Evolutionary conservation across 2,329 filamentous ascomycete species (phyloP).

Genomic region (Celoporthe dispersa): DNA sequence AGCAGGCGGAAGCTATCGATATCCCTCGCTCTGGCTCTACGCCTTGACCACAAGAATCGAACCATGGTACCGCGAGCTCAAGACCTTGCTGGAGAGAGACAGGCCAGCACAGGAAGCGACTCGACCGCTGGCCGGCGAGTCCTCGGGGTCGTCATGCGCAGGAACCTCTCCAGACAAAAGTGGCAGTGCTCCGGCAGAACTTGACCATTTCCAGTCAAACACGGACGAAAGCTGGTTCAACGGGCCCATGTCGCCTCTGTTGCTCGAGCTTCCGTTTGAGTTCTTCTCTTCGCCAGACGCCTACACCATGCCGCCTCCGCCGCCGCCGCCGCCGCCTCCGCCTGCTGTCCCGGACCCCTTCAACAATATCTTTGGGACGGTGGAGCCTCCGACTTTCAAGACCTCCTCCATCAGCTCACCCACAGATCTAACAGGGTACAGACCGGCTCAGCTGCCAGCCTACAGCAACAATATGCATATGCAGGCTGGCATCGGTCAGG

Average conservation of each 20-base stretch:
- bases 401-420: background rate
- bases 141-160: background rate
- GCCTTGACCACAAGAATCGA: conserved; percentile 22
- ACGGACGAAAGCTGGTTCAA: background rate
- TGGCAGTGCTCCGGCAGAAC: background rate
- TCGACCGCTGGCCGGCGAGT: background rate
- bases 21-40: conserved; percentile 26
- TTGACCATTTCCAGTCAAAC: background rate
- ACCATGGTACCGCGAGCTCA: conserved; percentile 23
- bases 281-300: conserved; percentile 14
- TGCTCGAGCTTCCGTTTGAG: conserved; percentile 5
- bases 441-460: background rate
- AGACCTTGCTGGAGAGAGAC: conserved; percentile 15
- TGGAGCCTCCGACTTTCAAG: background rate
- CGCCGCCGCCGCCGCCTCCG: no score
- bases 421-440: background rate
- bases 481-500: background rate
- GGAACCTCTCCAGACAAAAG: background rate
- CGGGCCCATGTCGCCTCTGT: background rate
- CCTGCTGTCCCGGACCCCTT: conserved; percentile 1
- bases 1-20: conserved; percentile 15
- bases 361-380: background rate
- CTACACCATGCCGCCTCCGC: background rate
- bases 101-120: background rate
- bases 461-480: background rate